phyloP scores from a whole-genome alignment of 805 yeast species.

The Saturnispora kantuleensis region DNA sequence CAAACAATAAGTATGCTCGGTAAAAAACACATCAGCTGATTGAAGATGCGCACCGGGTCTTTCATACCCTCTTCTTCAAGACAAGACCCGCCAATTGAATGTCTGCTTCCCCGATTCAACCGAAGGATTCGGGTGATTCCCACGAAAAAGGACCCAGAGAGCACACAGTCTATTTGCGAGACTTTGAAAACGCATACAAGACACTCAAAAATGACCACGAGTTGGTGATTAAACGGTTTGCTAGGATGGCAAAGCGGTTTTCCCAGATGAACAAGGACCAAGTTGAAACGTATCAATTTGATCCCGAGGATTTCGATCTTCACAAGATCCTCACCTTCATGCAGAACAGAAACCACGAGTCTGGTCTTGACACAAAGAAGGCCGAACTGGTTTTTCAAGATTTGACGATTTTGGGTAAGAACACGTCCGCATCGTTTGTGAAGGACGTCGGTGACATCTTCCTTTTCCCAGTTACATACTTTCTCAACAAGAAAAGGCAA shows the following conservation, averaged over 20 bases:
- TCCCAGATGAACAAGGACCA: constrained; percentile 16
- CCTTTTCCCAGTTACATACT: constrained; percentile 16
- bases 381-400: constrained; percentile 36
- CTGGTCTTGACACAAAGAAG: constrained; percentile 33
- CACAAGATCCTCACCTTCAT: constrained; percentile 28
- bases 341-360: constrained; percentile 30
- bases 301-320: constrained; percentile 31
- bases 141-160: too few species aligned
- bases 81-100: too few species aligned
- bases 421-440: constrained; percentile 34
- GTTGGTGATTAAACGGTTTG: constrained; percentile 8
- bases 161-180: neutral
- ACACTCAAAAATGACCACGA: neutral
- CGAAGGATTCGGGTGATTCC: too few species aligned
- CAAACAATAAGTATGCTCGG: too few species aligned
- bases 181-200: constrained; percentile 2
- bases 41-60: too few species aligned
- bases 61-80: too few species aligned
- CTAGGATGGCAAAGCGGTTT: constrained; percentile 12
- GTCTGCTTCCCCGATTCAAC: too few species aligned
- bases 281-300: constrained; percentile 14
- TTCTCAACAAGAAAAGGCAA: constrained; percentile 4
- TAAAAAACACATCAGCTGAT: too few species aligned
- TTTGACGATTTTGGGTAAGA: constrained; percentile 37
- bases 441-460: constrained; percentile 37